phyloP scores from a whole-genome alignment of 2,329 filamentous ascomycete genomes.

The Diaporthe vexans region DNA sequence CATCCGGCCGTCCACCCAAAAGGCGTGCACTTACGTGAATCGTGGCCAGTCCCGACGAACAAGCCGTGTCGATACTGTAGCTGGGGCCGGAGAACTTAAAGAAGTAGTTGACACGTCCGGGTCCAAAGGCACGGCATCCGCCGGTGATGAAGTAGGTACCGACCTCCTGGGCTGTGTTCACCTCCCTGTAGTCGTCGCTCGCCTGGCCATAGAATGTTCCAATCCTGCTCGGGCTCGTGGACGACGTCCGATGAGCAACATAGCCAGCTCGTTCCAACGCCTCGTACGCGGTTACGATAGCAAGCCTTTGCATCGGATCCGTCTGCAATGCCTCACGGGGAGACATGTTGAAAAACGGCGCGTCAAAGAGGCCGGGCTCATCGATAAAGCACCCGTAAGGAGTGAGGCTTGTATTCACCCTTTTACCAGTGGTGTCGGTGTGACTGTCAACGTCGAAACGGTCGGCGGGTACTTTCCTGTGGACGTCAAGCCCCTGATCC shows the following conservation, averaged over 20 bases:
- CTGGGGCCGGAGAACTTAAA: slow-evolving; percentile 52
- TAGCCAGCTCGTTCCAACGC: slow-evolving; percentile 60
- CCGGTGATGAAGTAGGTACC: slow-evolving; percentile 44
- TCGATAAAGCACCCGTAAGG: no score
- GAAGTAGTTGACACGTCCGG: slow-evolving; percentile 54
- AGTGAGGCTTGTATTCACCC: no score
- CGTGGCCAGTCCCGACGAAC: slow-evolving; percentile 53
- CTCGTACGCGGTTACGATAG: slow-evolving; percentile 27
- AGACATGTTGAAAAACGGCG: slow-evolving; percentile 38
- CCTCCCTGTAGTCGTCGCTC: slow-evolving; percentile 66
- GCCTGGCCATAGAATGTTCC: slow-evolving; percentile 71
- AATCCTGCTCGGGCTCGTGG: slow-evolving; percentile 58
- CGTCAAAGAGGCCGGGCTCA: slow-evolving; percentile 31
- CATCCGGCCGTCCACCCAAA: no score
- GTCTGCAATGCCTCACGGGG: slow-evolving; percentile 31
- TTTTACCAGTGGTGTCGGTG: no score
- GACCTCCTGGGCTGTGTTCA: slow-evolving; percentile 63
- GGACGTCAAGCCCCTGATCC: slow-evolving; percentile 46
- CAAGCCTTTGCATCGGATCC: slow-evolving; percentile 30
- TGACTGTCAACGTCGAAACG: slow-evolving; percentile 5
- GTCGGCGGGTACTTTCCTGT: slow-evolving; percentile 31
- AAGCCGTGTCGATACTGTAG: slow-evolving; percentile 56
- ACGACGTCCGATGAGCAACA: slow-evolving; percentile 42
- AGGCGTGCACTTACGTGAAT: slow-evolving; percentile 48
- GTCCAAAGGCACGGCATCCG: slow-evolving; percentile 48